Evolutionary conservation across 169 alveolate genomes (phyloP), one percentile per base, ranked within the genome.

Genomic region (Perkinsus olseni): DNA sequence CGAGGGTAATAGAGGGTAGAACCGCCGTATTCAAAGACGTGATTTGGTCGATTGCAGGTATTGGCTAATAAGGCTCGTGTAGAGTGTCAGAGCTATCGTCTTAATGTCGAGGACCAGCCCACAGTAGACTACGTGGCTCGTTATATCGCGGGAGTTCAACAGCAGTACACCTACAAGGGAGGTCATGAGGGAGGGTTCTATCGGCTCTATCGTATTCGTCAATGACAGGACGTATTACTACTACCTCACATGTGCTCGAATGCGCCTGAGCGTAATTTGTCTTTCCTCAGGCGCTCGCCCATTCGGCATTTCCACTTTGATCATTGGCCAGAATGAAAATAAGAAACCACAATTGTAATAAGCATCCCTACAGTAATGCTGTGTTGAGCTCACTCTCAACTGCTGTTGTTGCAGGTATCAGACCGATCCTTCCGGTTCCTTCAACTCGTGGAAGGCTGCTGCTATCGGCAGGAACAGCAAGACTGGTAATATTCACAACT

Each of bases 351-450:
- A 62, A 28, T 28, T 62, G 82, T 62, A 62, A 24, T 45, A 96
- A 96, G 92, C 98, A 98, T 92, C 96, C 95, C 92, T 95, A 96
- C 92, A 96, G 98, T n/a, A n/a, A n/a, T n/a, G n/a, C n/a, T n/a
- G n/a, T n/a, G n/a, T n/a, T n/a, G n/a, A n/a, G n/a, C n/a, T n/a
- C n/a, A n/a, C n/a, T n/a, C n/a, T n/a, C n/a, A n/a, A n/a, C n/a
- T n/a, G n/a, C n/a, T n/a, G n/a, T n/a, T n/a, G n/a, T 62, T 8
- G 37, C 17, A 92, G 94, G 91, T 99, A 95, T 95, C 98, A 98
- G 95, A 99, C 99, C 36, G 99, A 99, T 93, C 99, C 99, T 13
- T 98, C 99, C 38, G 99, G 99, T 0, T 97, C 98, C 62, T 98
- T 97, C 93, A 97, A 99, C 28, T 97, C 98, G 50, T 99, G 99